Evolutionary conservation across 345 rosid species (phyloP).

Genomic region (Salix exigua): DNA sequence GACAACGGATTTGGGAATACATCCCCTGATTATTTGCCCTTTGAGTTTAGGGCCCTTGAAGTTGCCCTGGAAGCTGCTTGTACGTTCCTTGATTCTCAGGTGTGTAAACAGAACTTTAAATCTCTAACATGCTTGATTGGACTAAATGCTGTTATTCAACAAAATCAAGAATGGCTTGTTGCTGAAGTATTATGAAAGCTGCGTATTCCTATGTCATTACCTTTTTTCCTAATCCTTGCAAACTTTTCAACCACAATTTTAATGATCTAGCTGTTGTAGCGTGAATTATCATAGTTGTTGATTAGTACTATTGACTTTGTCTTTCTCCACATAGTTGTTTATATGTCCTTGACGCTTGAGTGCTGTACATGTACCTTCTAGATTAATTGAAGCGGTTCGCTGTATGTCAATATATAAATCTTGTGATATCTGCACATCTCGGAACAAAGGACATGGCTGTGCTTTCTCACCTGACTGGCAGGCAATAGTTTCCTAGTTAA

Average conservation of each 20-base stretch:
- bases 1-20: constrained; percentile 61
- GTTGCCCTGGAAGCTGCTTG: constrained; percentile 97
- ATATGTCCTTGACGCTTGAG: not conserved
- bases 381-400: not conserved
- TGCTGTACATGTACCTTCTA: not conserved
- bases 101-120: constrained; percentile 27
- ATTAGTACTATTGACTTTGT: not conserved
- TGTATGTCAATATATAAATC: not conserved
- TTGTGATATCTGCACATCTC: not conserved
- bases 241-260: not conserved
- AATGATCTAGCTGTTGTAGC: not conserved
- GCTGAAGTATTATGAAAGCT: not conserved
- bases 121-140: constrained; percentile 6
- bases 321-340: not conserved
- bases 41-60: constrained; percentile 95
- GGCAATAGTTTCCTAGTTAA: not conserved
- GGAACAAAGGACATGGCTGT: not conserved
- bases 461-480: not conserved
- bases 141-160: not conserved
- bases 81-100: constrained; percentile 98
- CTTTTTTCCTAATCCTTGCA: not conserved
- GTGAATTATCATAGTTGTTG: not conserved
- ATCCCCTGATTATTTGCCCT: constrained; percentile 95
- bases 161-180: not conserved
- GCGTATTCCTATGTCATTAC: not conserved